Conservation (phyloP, 208 protist species). For the Ichthyophonus hoferi region DNA sequence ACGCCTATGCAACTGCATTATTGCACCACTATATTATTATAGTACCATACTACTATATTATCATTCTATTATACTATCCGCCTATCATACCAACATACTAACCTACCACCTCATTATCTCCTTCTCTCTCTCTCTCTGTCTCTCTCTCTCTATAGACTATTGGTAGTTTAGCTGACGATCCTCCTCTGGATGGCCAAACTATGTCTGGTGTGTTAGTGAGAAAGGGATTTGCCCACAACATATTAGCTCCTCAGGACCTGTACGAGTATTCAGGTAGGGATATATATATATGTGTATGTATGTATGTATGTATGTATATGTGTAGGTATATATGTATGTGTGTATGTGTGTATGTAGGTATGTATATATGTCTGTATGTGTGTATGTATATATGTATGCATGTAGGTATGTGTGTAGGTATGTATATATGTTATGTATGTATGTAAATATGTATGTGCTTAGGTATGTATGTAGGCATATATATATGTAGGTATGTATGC, state of each 20-base stretch:
- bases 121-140: too few species aligned
- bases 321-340: background rate
- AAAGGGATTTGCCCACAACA: slow-evolving; percentile 52
- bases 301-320: background rate
- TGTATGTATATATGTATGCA: background rate
- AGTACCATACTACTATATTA: too few species aligned
- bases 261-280: slow-evolving; percentile 31
- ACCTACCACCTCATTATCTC: too few species aligned
- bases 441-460: background rate
- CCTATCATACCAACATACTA: too few species aligned
- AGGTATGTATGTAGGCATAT: slow-evolving; percentile 2
- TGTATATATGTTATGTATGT: too few species aligned
- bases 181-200: slow-evolving; percentile 15
- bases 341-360: background rate
- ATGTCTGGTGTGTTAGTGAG: slow-evolving; percentile 41
- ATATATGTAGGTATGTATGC: slow-evolving; percentile 19
- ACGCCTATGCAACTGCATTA: too few species aligned
- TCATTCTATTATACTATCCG: too few species aligned
- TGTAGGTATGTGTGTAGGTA: too few species aligned
- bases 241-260: slow-evolving; percentile 43
- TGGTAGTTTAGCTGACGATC: slow-evolving; percentile 33
- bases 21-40: too few species aligned
- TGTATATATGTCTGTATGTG: background rate
- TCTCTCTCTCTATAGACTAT: slow-evolving; percentile 20
- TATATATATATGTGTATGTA: background rate